A percentile compares a stretch with the other conserved stretches of the same genome.
Evolutionary conservation across 768 basidiomycete genomes (phyloP).

Genomic region (Dendrothele bispora): DNA sequence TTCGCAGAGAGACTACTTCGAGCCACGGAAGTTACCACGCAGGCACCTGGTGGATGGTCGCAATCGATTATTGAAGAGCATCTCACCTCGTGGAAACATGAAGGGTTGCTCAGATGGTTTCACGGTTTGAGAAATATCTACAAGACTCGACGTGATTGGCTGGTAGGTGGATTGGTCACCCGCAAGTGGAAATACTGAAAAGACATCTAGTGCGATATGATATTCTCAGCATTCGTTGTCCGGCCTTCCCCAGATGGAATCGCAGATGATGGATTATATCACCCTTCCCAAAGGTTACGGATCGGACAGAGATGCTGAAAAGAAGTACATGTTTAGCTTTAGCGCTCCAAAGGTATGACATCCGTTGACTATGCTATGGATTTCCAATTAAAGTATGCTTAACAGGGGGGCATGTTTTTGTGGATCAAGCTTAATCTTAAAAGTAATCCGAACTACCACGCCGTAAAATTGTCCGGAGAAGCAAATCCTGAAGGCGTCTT

Average conservation of each 20-base stretch:
- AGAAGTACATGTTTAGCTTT: slow-evolving; percentile 7
- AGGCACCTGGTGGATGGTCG: slow-evolving; percentile 55
- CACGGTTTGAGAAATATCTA: slow-evolving; percentile 3
- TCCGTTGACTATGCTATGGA: not conserved
- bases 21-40: slow-evolving; percentile 52
- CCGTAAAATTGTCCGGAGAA: slow-evolving; percentile 5
- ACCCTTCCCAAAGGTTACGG: slow-evolving; percentile 1
- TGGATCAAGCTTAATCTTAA: slow-evolving; percentile 49
- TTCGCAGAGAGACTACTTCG: slow-evolving; percentile 61
- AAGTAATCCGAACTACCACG: slow-evolving; percentile 40
- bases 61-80: slow-evolving; percentile 19
- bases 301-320: not conserved
- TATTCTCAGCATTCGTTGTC: slow-evolving; percentile 9
- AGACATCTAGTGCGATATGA: slow-evolving; percentile 8
- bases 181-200: not conserved
- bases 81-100: slow-evolving; percentile 5
- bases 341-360: slow-evolving; percentile 5
- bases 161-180: not conserved
- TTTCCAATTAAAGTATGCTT: not conserved
- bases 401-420: slow-evolving; percentile 56
- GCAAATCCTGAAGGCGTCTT: slow-evolving; percentile 3
- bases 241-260: not conserved
- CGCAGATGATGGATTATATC: not conserved
- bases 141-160: slow-evolving; percentile 8
- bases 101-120: slow-evolving; percentile 9